Percentiles rank a stretch among this genome's conserved stretches.
These are phyloP conservation scores for Paraglomus brasilianum DNA, from an alignment of 192 early-diverging fungal species.

Conservation along the genomic window DNA sequence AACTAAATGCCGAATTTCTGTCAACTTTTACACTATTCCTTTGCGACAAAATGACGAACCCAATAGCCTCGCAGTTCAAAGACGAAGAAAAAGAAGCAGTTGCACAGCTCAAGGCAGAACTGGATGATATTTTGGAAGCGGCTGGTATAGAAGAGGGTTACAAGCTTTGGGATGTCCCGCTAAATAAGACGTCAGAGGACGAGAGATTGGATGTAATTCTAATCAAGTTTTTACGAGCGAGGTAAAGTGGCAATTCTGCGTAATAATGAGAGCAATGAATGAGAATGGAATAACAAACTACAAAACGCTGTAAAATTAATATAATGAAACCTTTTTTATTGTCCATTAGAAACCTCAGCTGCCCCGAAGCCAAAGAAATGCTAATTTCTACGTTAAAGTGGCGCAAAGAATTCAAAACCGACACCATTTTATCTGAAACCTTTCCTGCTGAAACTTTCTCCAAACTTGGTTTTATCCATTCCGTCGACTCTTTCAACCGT, in stretches of 20 bases:
- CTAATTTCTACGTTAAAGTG: slow-evolving; percentile 52
- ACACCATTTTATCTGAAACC: slow-evolving; percentile 44
- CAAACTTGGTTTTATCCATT: slow-evolving; percentile 51
- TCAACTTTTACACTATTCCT: too few species aligned
- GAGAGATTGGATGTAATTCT: slow-evolving; percentile 55
- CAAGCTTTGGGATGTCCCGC: slow-evolving; percentile 51
- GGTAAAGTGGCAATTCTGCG: slow-evolving; percentile 26
- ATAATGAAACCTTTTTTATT: background rate
- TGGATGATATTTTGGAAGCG: slow-evolving; percentile 43
- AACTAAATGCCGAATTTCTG: too few species aligned
- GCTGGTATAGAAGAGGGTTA: slow-evolving; percentile 36
- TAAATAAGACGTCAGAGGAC: slow-evolving; percentile 45
- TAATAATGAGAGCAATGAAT: background rate
- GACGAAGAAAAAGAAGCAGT: slow-evolving; percentile 43
- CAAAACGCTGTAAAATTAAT: background rate
- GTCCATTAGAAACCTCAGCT: slow-evolving; percentile 34
- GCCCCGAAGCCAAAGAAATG: slow-evolving; percentile 48
- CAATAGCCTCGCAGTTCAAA: too few species aligned
- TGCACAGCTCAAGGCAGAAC: slow-evolving; percentile 42
- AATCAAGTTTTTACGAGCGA: slow-evolving; percentile 57
- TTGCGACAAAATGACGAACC: too few species aligned
- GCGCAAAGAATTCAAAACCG: slow-evolving; percentile 52
- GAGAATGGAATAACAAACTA: background rate
- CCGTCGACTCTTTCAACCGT: slow-evolving; percentile 47
- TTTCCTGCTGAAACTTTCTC: slow-evolving; percentile 50